phyloP scores from a whole-genome alignment of 768 basidiomycete genomes.

The Lentinus brumalis region DNA sequence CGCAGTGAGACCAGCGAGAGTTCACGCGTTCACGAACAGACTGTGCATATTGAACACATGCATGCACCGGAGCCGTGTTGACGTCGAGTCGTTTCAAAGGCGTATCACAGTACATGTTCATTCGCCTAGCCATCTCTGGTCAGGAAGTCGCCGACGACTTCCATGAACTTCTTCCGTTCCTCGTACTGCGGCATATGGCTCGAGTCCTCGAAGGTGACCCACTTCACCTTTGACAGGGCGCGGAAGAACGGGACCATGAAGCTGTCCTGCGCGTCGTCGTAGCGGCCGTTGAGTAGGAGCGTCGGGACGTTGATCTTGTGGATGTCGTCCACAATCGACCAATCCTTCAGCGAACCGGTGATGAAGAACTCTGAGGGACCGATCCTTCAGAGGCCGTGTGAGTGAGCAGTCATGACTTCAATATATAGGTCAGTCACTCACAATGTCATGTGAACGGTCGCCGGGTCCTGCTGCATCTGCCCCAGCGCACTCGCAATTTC shows the following conservation, averaged over 20 bases:
- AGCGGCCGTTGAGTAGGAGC: conserved; percentile 32
- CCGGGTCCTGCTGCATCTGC: conserved; percentile 33
- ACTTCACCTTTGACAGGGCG: conserved; percentile 28
- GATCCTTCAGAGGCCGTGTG: conserved; percentile 18
- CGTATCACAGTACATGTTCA: no score
- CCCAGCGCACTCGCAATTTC: conserved; percentile 27
- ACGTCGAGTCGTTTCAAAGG: no score
- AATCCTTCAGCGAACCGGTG: conserved; percentile 36
- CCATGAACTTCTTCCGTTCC: conserved; percentile 32
- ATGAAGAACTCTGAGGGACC: conserved; percentile 40
- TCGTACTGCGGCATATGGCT: conserved; percentile 34
- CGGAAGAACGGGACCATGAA: conserved; percentile 28
- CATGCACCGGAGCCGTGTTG: no score
- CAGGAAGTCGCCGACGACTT: conserved; percentile 35
- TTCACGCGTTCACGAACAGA: no score
- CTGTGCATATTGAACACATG: no score
- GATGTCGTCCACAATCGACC: conserved; percentile 30
- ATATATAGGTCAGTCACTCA: no score
- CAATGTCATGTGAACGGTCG: conserved; percentile 42
- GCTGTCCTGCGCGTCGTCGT: conserved; percentile 33
- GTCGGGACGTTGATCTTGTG: conserved; percentile 30
- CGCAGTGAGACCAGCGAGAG: no score
- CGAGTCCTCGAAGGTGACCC: conserved; percentile 32
- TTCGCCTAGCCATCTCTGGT: no score
- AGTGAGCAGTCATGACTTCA: conserved; percentile 10